These are phyloP conservation scores for Magnaporthales sp. DNA, from an alignment of 2,329 filamentous ascomycete genomes.

Conservation along the genomic window DNA sequence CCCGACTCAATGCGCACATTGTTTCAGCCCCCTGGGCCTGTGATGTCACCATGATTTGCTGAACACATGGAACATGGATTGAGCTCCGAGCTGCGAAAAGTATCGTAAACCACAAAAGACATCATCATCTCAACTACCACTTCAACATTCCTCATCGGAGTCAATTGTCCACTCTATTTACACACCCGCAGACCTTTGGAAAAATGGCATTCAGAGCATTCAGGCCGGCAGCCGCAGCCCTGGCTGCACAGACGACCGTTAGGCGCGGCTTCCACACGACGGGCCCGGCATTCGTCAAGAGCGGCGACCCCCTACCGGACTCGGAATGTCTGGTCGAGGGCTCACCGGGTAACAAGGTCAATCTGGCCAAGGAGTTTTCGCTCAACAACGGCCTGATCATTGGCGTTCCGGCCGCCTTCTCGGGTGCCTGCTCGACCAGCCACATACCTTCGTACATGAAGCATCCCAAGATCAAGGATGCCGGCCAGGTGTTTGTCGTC, in stretches of 20 bases:
- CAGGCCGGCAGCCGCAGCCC: neutral
- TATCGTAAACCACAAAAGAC: neutral
- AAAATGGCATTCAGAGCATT: conserved; percentile 5
- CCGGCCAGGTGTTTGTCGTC: conserved; percentile 80
- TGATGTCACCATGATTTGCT: neutral
- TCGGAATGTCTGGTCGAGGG: conserved; percentile 71
- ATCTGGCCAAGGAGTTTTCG: conserved; percentile 67
- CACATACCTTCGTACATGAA: conserved; percentile 86
- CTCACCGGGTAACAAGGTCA: conserved; percentile 88
- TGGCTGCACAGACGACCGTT: conserved; percentile 8
- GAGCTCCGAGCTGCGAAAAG: neutral
- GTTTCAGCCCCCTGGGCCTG: neutral
- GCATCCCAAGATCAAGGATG: conserved; percentile 67
- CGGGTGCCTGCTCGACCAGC: conserved; percentile 43
- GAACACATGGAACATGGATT: neutral
- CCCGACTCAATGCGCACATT: neutral
- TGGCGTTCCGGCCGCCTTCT: conserved; percentile 75
- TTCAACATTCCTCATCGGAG: neutral
- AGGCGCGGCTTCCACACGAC: conserved; percentile 54
- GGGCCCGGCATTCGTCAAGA: conserved; percentile 55
- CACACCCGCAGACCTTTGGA: neutral
- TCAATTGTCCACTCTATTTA: neutral
- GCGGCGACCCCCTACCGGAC: conserved; percentile 71
- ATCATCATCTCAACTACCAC: neutral
- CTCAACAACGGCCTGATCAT: conserved; percentile 72